Evolutionary conservation across 2,329 filamentous ascomycete species (phyloP).

Genomic region (Colletotrichum karsti): DNA sequence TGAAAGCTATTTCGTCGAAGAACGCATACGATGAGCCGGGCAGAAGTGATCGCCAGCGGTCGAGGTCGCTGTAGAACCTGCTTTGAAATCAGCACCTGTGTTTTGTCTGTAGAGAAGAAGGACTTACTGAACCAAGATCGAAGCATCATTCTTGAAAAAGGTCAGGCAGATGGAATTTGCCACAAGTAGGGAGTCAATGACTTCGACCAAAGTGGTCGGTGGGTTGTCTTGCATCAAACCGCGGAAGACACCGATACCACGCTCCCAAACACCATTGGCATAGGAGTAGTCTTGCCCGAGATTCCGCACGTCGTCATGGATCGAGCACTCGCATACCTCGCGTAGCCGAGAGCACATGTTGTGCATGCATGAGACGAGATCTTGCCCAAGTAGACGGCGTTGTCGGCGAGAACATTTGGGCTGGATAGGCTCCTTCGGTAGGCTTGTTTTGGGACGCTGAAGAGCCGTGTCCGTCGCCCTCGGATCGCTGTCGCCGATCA

Average conservation of each 20-base stretch:
- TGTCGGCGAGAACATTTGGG: background rate
- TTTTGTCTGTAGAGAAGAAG: background rate
- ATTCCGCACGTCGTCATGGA: background rate
- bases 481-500: background rate
- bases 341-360: slow-evolving; percentile 19
- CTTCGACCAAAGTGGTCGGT: slow-evolving; percentile 14
- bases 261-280: slow-evolving; percentile 18
- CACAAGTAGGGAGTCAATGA: slow-evolving; percentile 28
- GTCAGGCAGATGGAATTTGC: slow-evolving; percentile 24
- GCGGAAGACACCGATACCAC: slow-evolving; percentile 25
- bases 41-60: slow-evolving; percentile 35
- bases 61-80: slow-evolving; percentile 36
- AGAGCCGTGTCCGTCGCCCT: background rate
- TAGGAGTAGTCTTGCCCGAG: background rate
- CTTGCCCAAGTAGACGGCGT: slow-evolving; percentile 18
- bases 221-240: slow-evolving; percentile 29
- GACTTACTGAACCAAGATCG: slow-evolving; percentile 25
- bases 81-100: background rate
- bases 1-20: slow-evolving; percentile 35
- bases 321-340: slow-evolving; percentile 1
- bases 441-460: background rate
- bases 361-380: slow-evolving; percentile 19
- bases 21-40: slow-evolving; percentile 25
- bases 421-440: background rate
- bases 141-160: slow-evolving; percentile 11